Percentiles rank a stretch among this genome's conserved stretches.
phyloP scores from a whole-genome alignment of 2,329 filamentous ascomycete genomes.

The Clonostachys byssicola region DNA sequence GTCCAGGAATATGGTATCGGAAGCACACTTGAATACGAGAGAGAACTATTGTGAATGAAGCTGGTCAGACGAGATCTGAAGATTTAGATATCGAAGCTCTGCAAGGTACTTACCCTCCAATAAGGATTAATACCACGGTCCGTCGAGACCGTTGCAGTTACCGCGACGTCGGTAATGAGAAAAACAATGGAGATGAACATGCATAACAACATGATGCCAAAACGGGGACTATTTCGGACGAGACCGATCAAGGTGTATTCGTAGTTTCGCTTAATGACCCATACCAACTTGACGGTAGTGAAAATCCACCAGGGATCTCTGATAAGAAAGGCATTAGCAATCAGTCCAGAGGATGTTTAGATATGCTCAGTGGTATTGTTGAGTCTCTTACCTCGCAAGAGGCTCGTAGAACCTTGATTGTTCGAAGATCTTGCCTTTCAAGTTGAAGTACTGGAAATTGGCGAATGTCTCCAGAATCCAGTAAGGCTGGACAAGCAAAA shows the following conservation, averaged over 20 bases:
- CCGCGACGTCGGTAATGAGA: conserved; percentile 3
- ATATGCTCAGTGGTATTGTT: not conserved
- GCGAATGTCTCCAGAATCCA: conserved; percentile 7
- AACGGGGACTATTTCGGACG: conserved; percentile 6
- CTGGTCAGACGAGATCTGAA: too few relatives aligned
- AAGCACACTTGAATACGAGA: conserved; percentile 10
- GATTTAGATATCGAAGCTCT: not conserved
- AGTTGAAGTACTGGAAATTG: conserved; percentile 9
- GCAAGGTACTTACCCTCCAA: conserved; percentile 5
- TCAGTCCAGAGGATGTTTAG: not conserved
- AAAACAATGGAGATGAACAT: conserved; percentile 8
- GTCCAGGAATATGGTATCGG: conserved; percentile 9
- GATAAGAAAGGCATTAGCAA: not conserved
- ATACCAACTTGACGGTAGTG: conserved; percentile 7
- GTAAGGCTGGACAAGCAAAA: conserved; percentile 6
- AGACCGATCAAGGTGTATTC: conserved; percentile 4
- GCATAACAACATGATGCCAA: conserved; percentile 8
- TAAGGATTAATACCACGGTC: conserved; percentile 9
- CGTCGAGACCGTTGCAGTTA: not conserved
- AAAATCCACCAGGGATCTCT: conserved; percentile 10
- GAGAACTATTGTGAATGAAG: conserved; percentile 3
- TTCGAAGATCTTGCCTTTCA: conserved; percentile 1
- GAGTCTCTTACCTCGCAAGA: conserved; percentile 1
- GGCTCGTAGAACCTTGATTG: conserved; percentile 5
- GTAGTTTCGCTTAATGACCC: conserved; percentile 8